phyloP scores from a whole-genome alignment of 345 rosid genomes.

The Gossypium ekmanianum region DNA sequence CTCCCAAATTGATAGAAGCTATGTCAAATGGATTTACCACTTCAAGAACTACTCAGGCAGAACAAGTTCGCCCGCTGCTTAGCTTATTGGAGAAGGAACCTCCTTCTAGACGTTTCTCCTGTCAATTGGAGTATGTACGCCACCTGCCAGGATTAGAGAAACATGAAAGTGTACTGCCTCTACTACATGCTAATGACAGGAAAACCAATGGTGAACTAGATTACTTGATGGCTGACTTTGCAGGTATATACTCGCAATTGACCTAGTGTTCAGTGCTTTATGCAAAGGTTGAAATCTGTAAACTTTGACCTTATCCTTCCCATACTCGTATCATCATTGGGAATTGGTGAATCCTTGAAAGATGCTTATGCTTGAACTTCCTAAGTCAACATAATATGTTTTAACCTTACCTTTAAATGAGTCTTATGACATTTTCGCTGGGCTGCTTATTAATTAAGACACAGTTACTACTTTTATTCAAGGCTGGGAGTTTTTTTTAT shows the following conservation, averaged over 20 bases:
- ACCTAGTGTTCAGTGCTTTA: background rate
- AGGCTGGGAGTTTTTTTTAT: slow-evolving; percentile 17
- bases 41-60: slow-evolving; percentile 45
- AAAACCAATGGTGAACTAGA: slow-evolving; percentile 89
- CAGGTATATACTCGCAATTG: slow-evolving; percentile 40
- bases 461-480: background rate
- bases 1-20: slow-evolving; percentile 60
- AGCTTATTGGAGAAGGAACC: slow-evolving; percentile 99
- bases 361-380: background rate
- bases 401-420: background rate
- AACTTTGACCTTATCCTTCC: background rate
- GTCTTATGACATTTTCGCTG: background rate
- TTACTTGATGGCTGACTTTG: slow-evolving; percentile 93
- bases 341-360: background rate
- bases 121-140: slow-evolving; percentile 80
- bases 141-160: slow-evolving; percentile 82
- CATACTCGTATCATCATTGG: background rate
- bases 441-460: background rate
- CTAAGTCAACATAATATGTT: background rate
- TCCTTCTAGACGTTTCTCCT: slow-evolving; percentile 77
- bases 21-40: slow-evolving; percentile 55
- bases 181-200: slow-evolving; percentile 85
- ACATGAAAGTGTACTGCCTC: slow-evolving; percentile 87
- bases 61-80: slow-evolving; percentile 92
- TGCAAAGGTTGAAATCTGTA: background rate